Evolutionary conservation across 495 filamentous ascomycete genomes (phyloP), one percentile per base, ranked within the genome.

Genomic region (Hypomontagnella submonticulosa): DNA sequence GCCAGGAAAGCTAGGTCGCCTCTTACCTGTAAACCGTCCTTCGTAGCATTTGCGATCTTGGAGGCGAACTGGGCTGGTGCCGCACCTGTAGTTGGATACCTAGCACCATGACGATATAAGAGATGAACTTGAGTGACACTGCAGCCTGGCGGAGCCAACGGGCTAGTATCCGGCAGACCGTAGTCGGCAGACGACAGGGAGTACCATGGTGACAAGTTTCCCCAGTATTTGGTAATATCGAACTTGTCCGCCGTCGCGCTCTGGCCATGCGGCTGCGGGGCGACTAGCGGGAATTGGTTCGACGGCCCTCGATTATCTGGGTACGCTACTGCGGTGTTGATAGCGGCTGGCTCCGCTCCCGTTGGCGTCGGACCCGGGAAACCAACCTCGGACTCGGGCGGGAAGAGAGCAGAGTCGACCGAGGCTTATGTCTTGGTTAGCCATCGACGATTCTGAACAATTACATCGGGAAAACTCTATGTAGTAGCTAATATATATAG

Each of bases 71-170:
- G 54, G 20, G 64, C 58, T 1, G 68, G 67, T 4, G 56, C 61
- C 1, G 71, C 71, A 13, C 66, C 69, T 23, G 50, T 65, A 19
- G 71, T 74, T 1, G 71, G 71, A 38, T 74, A 74, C 20, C 71
- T 61, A 0, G 71, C 69, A 15, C 71, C 71, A 30, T 74, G 71
- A 0, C 71, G 69, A 19, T 72, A 71, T 27, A 74, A 40, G n/a
- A 79, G 62, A 46, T 87, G 83, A 38, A 87, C 76, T 48, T 85
- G 82, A 15, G 74, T 79, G 47, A 87, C 84, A 42, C 80, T 81
- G 2, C 82, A 77, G 13, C 83, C 84, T 1, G 57, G 16, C 1
- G 71, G 71, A n/a, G 65, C 68, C 12, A 73, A 61, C 16, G 71
- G 71, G 50, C 61, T 73, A 19, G 71, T 61, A 42, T 73, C 51